Evolutionary conservation across 2,329 filamentous ascomycete species (phyloP), one percentile per base, ranked within the genome.

Genomic region (Davidsoniella neocaledoniae): DNA sequence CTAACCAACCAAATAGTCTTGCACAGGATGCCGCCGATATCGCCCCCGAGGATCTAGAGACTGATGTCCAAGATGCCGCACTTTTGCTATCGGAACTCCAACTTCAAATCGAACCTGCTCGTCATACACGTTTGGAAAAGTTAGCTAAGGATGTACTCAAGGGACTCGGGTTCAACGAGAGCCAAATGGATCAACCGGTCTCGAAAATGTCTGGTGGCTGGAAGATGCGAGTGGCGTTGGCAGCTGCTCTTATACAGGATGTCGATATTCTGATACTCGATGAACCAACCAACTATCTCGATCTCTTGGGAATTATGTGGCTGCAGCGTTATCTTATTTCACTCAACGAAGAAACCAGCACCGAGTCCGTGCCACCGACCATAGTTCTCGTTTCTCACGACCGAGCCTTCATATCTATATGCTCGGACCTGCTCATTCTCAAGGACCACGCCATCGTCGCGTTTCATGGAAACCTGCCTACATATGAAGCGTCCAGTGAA

Each of bases 371-470:
- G 8, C 8, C 73, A 0, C 74, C 75, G 0, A 91, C 85, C 0
- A 70, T 91, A 1, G 68, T 93, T 14, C 68, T 91, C 1, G 85
- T 91, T 2, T 91, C 86, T 0, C 86, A 94, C 64, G 86, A 94
- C 61, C 76, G 86, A 14, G 81, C 83, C 56, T 93, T 94, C 59
- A 76, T 81, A 44, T 81, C 86, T 47, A 73, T 79, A 0, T 81
- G 86, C 54, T 86, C 81, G 7, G 83, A 93, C 62, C 72, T 90
- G 2, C 70, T 93, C 19, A 77, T 93, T 33, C 66, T 93, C 17
- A 78, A 79, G 26, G 81, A 90, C 51, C 78, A 84, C 57, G 69
- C 71, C 14, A 68, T 93, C 1, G 76, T 76, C 2, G 81, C 81
- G 50, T 91, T 91, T 63, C 77, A 80, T 44, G 86, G 86, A 1